Evolutionary conservation across 2,329 filamentous ascomycete species (phyloP).

Genomic region (Dothideomycetes sp.): DNA sequence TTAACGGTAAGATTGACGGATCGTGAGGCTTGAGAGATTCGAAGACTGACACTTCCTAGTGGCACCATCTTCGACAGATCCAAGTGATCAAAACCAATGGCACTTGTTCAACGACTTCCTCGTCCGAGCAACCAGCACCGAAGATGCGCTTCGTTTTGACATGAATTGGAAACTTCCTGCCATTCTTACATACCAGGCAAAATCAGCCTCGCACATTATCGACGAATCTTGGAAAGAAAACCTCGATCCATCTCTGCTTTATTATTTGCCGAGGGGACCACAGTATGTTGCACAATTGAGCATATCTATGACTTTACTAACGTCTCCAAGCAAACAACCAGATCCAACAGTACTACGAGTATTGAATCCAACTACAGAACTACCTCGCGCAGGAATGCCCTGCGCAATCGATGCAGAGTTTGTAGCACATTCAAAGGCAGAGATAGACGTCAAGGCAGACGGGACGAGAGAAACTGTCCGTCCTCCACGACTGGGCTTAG

Average conservation of each 20-base stretch:
- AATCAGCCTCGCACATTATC: constrained; percentile 68
- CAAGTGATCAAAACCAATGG: constrained; percentile 64
- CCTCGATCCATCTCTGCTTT: constrained; percentile 77
- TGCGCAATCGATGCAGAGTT: constrained; percentile 95
- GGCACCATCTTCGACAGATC: constrained; percentile 53
- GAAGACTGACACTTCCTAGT: constrained; percentile 36
- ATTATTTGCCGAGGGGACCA: constrained; percentile 32
- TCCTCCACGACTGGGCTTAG: constrained; percentile 81
- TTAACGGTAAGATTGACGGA: constrained; percentile 56
- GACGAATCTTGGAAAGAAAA: constrained; percentile 79
- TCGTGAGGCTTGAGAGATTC: neutral
- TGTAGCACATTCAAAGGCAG: constrained; percentile 81
- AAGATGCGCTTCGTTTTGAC: constrained; percentile 84
- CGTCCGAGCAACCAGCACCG: constrained; percentile 66
- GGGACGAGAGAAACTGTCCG: constrained; percentile 86
- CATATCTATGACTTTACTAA: too few relatives aligned
- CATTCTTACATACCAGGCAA: constrained; percentile 77
- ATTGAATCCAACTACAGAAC: constrained; percentile 51
- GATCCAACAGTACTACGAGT: constrained; percentile 50
- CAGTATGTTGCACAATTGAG: constrained; percentile 1
- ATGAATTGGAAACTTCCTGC: constrained; percentile 88
- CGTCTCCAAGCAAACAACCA: constrained; percentile 32
- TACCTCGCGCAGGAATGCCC: constrained; percentile 56
- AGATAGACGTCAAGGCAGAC: constrained; percentile 93
- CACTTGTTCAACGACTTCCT: constrained; percentile 97